Evolutionary conservation across 805 yeast species (phyloP).

Genomic region (Lachancea nothofagi): DNA sequence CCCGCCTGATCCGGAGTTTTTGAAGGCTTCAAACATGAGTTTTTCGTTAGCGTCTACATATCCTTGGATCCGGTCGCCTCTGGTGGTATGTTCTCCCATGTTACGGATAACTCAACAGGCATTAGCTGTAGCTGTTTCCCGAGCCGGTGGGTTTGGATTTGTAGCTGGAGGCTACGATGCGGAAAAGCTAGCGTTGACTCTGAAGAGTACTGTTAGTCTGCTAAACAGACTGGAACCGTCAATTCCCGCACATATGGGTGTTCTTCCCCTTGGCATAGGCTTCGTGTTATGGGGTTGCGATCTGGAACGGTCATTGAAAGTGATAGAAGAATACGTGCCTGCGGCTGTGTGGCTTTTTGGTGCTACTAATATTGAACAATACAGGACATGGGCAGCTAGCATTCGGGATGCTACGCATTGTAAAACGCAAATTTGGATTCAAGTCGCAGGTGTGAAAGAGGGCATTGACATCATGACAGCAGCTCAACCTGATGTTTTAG

Average conservation of each 20-base stretch:
- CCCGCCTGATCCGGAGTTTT: too few relatives aligned
- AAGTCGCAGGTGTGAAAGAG: background rate
- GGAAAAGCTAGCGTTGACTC: background rate
- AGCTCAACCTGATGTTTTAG: background rate
- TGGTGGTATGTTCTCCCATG: background rate
- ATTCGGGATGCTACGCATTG: background rate
- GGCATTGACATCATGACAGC: background rate
- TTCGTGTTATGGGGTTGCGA: background rate
- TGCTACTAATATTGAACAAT: background rate
- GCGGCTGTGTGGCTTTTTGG: background rate
- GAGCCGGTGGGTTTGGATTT: background rate
- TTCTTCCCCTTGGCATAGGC: background rate
- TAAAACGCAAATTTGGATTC: background rate
- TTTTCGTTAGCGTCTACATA: background rate
- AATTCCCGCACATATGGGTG: background rate
- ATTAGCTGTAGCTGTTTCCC: background rate
- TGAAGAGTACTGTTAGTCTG: background rate
- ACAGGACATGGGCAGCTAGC: background rate
- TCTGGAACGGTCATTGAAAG: background rate
- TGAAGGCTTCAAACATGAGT: too few relatives aligned
- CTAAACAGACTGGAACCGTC: background rate
- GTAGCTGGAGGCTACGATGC: background rate
- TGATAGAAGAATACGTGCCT: background rate
- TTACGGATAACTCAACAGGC: background rate
- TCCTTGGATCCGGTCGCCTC: constrained; percentile 1